Evolutionary conservation across 805 yeast genomes (phyloP), one percentile per base, ranked within the genome.

Genomic region (Kuraishia ogatae): DNA sequence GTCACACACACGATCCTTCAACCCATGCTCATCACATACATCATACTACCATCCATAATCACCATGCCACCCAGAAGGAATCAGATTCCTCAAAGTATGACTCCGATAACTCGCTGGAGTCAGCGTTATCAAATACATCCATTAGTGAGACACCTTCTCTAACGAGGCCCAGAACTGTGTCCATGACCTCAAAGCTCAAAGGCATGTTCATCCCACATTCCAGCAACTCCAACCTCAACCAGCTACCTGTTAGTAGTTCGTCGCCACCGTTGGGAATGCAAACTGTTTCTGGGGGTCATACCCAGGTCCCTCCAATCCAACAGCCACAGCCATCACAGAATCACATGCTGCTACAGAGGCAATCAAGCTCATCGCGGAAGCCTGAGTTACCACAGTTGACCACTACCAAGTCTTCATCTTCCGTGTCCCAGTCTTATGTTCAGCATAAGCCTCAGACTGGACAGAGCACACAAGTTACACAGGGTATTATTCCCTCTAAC

Each of bases 181-280:
- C 73, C 2, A 61, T 69, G 55, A 61, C 70, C 13, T 65, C 63
- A 43, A 62, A 64, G 54, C 65, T 69, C 48, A 68, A 67, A 57
- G 65, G 57, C 52, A 51, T 69, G 10, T 69, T 69, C 48, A 35
- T 17, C 6, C 43, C 43, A 11, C 43, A 35, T 35, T 35, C 43
- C 17, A 35, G 43, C 17, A 35, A 5, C 43, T 8, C 43, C 17
- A 35, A 35, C 13, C 50, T 21, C 21, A 47, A 47, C 15, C 50
- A 47, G 21, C 50, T 21, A 22, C 26, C 26, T 47, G 50, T n/a
- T 6, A 47, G n/a, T 17, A 6, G 50, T n/a, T 7, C 50, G 6
- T 23, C 23, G 10, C 26, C 50, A 23, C 26, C 50, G 4, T n/a
- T 47, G 21, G 15, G 17, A 17, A 35, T 17, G n/a, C 43, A 35